Conservation (phyloP, 2,329 filamentous ascomycete species). For the Pseudogymnoascus sp. region DNA sequence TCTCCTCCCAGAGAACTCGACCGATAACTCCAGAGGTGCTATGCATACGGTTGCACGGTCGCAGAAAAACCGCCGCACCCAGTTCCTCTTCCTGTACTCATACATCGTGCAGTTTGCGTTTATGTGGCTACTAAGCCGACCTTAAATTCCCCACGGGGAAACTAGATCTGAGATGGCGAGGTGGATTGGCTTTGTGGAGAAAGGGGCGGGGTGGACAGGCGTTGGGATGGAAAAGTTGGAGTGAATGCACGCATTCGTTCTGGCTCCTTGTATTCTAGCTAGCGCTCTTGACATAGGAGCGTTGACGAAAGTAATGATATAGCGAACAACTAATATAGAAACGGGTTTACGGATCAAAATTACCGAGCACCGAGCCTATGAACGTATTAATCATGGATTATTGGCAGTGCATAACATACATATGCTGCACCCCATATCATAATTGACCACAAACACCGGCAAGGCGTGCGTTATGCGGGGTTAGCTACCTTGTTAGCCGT, state of each 20-base stretch:
- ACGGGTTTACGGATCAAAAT: neutral
- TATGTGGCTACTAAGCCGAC: constrained; percentile 71
- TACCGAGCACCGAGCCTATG: neutral
- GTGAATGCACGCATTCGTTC: neutral
- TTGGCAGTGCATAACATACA: neutral
- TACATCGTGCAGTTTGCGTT: constrained; percentile 91
- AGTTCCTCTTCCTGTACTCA: constrained; percentile 89
- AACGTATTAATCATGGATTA: neutral
- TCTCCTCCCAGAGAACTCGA: constrained; percentile 73
- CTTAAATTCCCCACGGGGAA: constrained; percentile 12
- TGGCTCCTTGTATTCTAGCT: constrained; percentile 8
- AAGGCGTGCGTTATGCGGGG: neutral
- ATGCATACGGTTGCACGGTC: constrained; percentile 70
- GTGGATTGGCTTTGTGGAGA: neutral
- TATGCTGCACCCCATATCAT: neutral
- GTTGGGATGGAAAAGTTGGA: constrained; percentile 10
- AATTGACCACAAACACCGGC: neutral
- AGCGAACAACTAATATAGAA: neutral
- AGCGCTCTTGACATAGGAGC: neutral
- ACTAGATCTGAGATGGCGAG: neutral
- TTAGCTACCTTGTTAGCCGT: neutral
- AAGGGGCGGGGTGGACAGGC: neutral
- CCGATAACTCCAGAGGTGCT: constrained; percentile 49
- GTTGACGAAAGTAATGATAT: constrained; percentile 6
- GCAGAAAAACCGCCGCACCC: constrained; percentile 79